Conservation (phyloP, 192 early-diverging fungal genomes). For the Backusella psychrophila region DNA sequence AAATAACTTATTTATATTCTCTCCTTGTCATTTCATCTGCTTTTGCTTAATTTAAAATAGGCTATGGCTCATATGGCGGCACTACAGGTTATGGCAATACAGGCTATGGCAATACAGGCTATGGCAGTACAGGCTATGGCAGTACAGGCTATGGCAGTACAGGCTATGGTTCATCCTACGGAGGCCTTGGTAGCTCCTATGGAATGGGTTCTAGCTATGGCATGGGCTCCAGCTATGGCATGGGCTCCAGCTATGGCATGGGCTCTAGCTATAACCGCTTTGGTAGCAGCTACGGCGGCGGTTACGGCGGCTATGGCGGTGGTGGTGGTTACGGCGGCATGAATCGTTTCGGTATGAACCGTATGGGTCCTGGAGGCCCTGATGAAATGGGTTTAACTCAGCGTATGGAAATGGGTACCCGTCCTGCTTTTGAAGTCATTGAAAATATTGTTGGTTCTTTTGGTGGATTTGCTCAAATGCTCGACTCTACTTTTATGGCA, state of each 20-base stretch:
- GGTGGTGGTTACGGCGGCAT: constrained; percentile 38
- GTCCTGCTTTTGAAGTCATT: constrained; percentile 89
- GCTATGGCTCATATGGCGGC: constrained; percentile 30
- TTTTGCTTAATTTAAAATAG: constrained; percentile 6
- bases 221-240: constrained; percentile 53
- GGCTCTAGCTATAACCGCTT: constrained; percentile 31
- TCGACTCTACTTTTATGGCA: constrained; percentile 96
- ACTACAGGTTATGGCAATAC: constrained; percentile 37
- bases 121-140: constrained; percentile 22
- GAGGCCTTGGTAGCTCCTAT: constrained; percentile 40
- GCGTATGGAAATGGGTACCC: constrained; percentile 86
- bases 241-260: constrained; percentile 30
- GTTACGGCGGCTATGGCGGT: constrained; percentile 36
- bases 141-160: constrained; percentile 37
- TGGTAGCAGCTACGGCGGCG: constrained; percentile 35
- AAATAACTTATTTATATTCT: not conserved
- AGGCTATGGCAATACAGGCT: constrained; percentile 35
- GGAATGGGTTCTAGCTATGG: constrained; percentile 17
- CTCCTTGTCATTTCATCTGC: not conserved
- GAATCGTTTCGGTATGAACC: constrained; percentile 37
- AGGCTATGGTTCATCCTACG: constrained; percentile 28
- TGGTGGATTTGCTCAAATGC: constrained; percentile 97
- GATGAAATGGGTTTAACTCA: constrained; percentile 71
- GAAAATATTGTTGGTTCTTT: constrained; percentile 94
- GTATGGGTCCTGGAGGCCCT: constrained; percentile 44